A percentile compares a stretch with the other conserved stretches of the same genome.
phyloP scores from a whole-genome alignment of 768 basidiomycete genomes.

The Hygrophorus pudorinus region DNA sequence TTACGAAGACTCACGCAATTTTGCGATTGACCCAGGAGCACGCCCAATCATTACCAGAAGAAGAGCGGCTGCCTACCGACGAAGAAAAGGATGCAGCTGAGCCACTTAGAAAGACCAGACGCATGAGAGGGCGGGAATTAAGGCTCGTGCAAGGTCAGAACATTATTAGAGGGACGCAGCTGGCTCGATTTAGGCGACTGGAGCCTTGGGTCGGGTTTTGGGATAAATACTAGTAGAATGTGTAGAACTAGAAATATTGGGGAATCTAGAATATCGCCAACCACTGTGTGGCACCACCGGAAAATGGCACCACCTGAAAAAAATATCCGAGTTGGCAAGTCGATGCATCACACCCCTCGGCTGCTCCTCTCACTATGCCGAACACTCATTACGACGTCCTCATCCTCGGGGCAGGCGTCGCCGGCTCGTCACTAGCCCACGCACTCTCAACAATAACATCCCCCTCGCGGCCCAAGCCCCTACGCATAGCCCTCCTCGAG shows the following conservation, averaged over 20 bases:
- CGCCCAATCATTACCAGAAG: conserved; percentile 46
- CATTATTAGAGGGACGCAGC: conserved; percentile 41
- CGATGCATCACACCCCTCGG: no score
- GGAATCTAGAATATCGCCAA: neutral
- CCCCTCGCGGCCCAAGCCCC: conserved; percentile 35
- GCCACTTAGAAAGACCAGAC: conserved; percentile 51
- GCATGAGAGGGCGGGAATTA: conserved; percentile 84
- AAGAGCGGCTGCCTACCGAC: conserved; percentile 55
- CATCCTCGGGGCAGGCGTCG: conserved; percentile 89
- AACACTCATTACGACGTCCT: conserved; percentile 54
- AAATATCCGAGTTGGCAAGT: no score
- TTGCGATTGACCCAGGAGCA: conserved; percentile 50
- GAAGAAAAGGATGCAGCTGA: conserved; percentile 64
- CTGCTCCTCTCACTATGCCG: conserved; percentile 6
- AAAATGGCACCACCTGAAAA: no score
- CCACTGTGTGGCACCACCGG: no score
- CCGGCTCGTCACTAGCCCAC: conserved; percentile 81
- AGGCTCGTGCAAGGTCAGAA: conserved; percentile 72
- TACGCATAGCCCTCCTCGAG: conserved; percentile 80
- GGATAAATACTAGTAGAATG: conserved; percentile 16
- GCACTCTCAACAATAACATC: conserved; percentile 52
- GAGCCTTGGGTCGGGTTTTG: conserved; percentile 39
- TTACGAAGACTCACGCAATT: conserved; percentile 69
- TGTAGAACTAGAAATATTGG: neutral
- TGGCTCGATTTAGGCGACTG: conserved; percentile 26